phyloP scores from a whole-genome alignment of 306 rosid species.

The Prunus kanzakura region DNA sequence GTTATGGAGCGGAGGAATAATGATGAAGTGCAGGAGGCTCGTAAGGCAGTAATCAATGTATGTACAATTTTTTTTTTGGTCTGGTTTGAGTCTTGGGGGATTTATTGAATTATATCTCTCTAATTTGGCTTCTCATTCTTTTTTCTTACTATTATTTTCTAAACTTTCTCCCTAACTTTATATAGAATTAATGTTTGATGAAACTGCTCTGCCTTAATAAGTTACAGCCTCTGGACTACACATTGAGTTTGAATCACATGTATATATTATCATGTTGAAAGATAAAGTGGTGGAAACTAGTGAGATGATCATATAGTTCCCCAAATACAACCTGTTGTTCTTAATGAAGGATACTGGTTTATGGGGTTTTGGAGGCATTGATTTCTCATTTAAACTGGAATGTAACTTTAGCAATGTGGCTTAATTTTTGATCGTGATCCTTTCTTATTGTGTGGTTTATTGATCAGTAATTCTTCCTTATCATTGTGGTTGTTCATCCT shows the following conservation, averaged over 20 bases:
- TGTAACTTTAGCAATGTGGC: not conserved
- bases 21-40: slow-evolving; percentile 81
- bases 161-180: not conserved
- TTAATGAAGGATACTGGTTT: not conserved
- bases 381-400: not conserved
- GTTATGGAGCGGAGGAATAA: slow-evolving; percentile 61
- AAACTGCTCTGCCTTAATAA: not conserved
- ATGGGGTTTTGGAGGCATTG: not conserved
- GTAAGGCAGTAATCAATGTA: slow-evolving; percentile 64
- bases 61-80: not conserved
- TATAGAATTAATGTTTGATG: not conserved
- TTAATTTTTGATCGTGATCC: not conserved
- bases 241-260: not conserved
- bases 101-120: not conserved
- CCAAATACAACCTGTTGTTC: not conserved
- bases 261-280: not conserved
- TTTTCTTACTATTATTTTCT: not conserved
- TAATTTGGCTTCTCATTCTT: not conserved
- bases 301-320: not conserved
- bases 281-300: not conserved
- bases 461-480: not conserved
- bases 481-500: not conserved
- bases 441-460: not conserved
- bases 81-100: not conserved
- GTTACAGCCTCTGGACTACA: not conserved